Percentiles rank a stretch among this genome's conserved stretches.
phyloP scores from a whole-genome alignment of 1,139 yeast species.

The Geotrichum aggregatum region DNA sequence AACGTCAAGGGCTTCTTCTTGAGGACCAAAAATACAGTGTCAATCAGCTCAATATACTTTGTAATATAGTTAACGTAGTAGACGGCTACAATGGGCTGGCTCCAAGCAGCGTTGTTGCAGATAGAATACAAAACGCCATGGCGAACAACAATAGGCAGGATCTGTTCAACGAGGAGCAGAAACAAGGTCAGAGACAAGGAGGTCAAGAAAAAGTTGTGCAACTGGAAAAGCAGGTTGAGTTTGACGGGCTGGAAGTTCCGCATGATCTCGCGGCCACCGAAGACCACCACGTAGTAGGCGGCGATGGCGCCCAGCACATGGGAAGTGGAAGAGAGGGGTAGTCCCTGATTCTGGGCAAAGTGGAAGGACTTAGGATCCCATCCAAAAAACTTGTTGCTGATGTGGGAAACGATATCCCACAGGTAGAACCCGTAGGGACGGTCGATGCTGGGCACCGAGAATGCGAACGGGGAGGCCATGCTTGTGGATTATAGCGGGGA shows the following conservation, averaged over 20 bases:
- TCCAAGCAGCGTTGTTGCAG: conserved; percentile 76
- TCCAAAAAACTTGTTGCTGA: conserved; percentile 51
- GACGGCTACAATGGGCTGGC: conserved; percentile 75
- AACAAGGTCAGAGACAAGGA: conserved; percentile 62
- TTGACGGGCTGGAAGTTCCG: conserved; percentile 60
- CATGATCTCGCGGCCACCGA: conserved; percentile 70
- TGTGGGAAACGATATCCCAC: conserved; percentile 78
- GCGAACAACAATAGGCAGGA: conserved; percentile 69
- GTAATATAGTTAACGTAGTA: conserved; percentile 51
- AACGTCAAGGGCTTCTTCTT: conserved; percentile 83
- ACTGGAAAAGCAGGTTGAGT: conserved; percentile 66
- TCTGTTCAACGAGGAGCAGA: conserved; percentile 72
- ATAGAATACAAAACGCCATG: conserved; percentile 84
- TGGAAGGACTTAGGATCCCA: conserved; percentile 52
- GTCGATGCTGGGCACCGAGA: conserved; percentile 56
- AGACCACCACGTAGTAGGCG: conserved; percentile 71
- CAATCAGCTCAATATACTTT: conserved; percentile 68
- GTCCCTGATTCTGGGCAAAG: conserved; percentile 53
- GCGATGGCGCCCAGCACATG: conserved; percentile 58
- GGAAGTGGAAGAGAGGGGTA: conserved; percentile 52
- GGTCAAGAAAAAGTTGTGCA: conserved; percentile 80
- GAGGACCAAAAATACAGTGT: conserved; percentile 86
- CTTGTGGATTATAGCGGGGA: not conserved
- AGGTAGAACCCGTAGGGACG: conserved; percentile 86
- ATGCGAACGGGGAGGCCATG: conserved; percentile 22